A percentile compares a stretch with the other conserved stretches of the same genome.
Evolutionary conservation across 2,329 filamentous ascomycete species (phyloP).

Genomic region (Coniosporium uncinatum): DNA sequence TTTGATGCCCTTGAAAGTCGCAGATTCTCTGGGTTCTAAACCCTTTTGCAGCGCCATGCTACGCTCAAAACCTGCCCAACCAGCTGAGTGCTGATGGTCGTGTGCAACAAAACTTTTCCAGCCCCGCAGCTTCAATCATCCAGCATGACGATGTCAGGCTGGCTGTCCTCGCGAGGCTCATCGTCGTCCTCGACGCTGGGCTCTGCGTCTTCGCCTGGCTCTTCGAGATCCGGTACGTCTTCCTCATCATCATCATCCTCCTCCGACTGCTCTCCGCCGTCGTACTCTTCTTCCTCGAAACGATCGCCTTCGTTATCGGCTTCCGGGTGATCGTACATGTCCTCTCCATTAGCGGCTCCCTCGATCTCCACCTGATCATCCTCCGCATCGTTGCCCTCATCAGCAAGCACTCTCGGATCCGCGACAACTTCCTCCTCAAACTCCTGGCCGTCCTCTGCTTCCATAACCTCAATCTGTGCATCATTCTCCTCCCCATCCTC

Average conservation of each 20-base stretch:
- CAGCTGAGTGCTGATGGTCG: no score
- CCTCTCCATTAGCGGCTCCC: not conserved
- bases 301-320: not conserved
- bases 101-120: no score
- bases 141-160: no score
- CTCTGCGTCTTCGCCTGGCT: no score
- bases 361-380: not conserved
- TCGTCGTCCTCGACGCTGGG: no score
- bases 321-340: constrained; percentile 60
- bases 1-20: no score
- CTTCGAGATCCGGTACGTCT: not conserved
- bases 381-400: not conserved
- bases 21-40: no score
- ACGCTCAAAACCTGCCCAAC: no score
- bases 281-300: not conserved
- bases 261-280: not conserved
- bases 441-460: not conserved
- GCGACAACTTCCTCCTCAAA: not conserved
- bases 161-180: no score
- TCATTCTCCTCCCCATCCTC: not conserved
- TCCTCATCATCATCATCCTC: not conserved
- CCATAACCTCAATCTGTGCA: not conserved
- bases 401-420: not conserved
- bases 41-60: no score
- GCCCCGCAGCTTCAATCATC: no score